Evolutionary conservation across 2,329 filamentous ascomycete species (phyloP).

Genomic region (Colletotrichum shisoi): DNA sequence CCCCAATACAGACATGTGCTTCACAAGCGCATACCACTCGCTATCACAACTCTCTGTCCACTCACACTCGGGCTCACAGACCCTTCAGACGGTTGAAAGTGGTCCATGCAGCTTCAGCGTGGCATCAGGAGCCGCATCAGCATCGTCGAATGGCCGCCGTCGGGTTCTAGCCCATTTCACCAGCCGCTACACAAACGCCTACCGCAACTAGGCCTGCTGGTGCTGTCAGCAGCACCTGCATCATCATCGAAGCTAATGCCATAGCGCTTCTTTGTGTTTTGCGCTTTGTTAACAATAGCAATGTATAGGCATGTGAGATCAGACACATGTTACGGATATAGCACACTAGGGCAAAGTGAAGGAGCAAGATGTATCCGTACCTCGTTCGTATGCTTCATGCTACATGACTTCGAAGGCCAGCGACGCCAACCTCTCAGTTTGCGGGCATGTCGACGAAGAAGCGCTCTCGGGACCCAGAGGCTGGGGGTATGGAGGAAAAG

Average conservation of each 20-base stretch:
- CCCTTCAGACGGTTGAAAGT: constrained; percentile 5
- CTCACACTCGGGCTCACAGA: not conserved
- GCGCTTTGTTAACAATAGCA: constrained; percentile 7
- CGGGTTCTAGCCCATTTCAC: constrained; percentile 5
- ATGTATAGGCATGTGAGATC: constrained; percentile 9
- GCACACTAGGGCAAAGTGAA: not conserved
- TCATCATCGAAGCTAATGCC: constrained; percentile 1
- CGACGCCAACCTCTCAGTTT: not conserved
- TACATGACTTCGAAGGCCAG: constrained; percentile 5
- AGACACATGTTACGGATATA: constrained; percentile 15
- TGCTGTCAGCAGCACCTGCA: constrained; percentile 9
- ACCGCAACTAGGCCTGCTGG: constrained; percentile 24
- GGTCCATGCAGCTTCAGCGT: constrained; percentile 16
- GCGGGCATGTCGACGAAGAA: constrained; percentile 4
- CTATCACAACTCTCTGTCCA: not conserved
- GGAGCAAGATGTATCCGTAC: not conserved
- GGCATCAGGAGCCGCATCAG: constrained; percentile 24
- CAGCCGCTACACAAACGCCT: not conserved
- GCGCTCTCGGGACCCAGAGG: constrained; percentile 15
- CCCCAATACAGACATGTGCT: constrained; percentile 30
- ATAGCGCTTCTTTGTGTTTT: constrained; percentile 11
- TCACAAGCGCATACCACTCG: constrained; percentile 20
- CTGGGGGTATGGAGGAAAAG: not conserved
- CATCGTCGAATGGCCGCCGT: constrained; percentile 15
- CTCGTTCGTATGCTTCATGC: constrained; percentile 8